Conservation (phyloP, 768 basidiomycete species). For the Pleurotus giganteus region DNA sequence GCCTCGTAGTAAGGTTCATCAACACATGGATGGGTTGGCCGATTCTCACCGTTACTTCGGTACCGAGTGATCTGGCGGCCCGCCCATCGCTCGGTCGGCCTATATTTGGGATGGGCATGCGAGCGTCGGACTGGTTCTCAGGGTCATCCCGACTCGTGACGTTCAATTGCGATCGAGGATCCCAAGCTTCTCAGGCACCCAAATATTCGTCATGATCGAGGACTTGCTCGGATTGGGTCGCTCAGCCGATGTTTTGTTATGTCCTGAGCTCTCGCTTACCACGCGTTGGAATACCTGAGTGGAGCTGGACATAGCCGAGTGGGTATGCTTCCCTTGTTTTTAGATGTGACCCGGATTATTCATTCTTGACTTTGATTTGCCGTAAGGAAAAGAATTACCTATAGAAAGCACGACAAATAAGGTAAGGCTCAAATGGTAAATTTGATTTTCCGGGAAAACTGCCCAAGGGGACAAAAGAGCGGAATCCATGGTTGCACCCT, state of each 20-base stretch:
- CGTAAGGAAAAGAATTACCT: slow-evolving; percentile 2
- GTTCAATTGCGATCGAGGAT: slow-evolving; percentile 31
- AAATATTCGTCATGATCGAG: slow-evolving; percentile 34
- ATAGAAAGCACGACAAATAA: slow-evolving; percentile 8
- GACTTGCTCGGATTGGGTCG: slow-evolving; percentile 15
- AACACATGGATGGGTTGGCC: slow-evolving; percentile 19
- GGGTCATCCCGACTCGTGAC: slow-evolving; percentile 29
- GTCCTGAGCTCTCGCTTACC: background rate
- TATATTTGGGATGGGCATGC: slow-evolving; percentile 25
- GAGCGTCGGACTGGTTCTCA: slow-evolving; percentile 32
- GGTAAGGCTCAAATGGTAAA: background rate
- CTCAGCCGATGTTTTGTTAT: background rate
- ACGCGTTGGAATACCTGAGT: slow-evolving; percentile 8
- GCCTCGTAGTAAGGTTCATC: slow-evolving; percentile 21
- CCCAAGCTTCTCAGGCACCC: slow-evolving; percentile 28
- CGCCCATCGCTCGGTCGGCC: slow-evolving; percentile 11
- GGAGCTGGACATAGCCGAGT: slow-evolving; percentile 6
- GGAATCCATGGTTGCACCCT: slow-evolving; percentile 1
- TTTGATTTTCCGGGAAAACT: slow-evolving; percentile 6
- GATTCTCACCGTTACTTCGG: slow-evolving; percentile 22
- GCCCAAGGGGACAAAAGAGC: slow-evolving; percentile 2
- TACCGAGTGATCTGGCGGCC: slow-evolving; percentile 32
- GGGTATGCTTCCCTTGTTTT: slow-evolving; percentile 1
- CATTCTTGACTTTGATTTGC: slow-evolving; percentile 1
- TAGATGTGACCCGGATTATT: slow-evolving; percentile 1